phyloP scores from a whole-genome alignment of 2,329 filamentous ascomycete genomes.

The Cordyceps militaris region DNA sequence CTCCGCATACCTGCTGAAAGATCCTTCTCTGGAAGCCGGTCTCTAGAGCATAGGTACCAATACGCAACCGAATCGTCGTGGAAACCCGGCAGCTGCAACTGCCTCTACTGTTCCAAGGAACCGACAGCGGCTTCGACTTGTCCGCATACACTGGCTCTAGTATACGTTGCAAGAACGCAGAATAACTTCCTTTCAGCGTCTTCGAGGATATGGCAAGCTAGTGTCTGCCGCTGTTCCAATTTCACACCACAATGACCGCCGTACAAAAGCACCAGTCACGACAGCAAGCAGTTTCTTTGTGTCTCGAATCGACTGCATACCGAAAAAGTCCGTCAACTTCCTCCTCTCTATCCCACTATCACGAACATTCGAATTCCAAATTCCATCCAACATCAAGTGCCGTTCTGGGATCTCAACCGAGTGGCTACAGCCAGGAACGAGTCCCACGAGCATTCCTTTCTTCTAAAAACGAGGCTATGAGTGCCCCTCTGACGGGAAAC shows the following conservation, averaged over 20 bases:
- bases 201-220: not conserved
- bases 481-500: not conserved
- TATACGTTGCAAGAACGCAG: not conserved
- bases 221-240: not conserved
- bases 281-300: not conserved
- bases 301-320: not conserved
- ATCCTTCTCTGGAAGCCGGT: not conserved
- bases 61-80: too few species aligned
- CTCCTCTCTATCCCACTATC: not conserved
- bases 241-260: conserved; percentile 9
- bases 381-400: not conserved
- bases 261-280: conserved; percentile 7
- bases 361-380: not conserved
- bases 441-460: conserved; percentile 6
- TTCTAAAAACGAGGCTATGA: conserved; percentile 1
- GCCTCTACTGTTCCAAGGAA: too few species aligned
- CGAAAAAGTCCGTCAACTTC: not conserved
- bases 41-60: too few species aligned
- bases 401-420: not conserved
- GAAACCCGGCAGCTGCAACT: too few species aligned
- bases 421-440: not conserved
- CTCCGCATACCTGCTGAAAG: not conserved
- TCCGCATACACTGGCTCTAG: too few species aligned
- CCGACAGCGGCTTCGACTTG: too few species aligned
- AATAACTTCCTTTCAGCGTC: not conserved